Percentiles rank a stretch among this genome's conserved stretches.
These are phyloP conservation scores for Kalanchoe fedtschenkoi DNA, from an alignment of 164 flowering plant genomes.

Conservation along the genomic window DNA sequence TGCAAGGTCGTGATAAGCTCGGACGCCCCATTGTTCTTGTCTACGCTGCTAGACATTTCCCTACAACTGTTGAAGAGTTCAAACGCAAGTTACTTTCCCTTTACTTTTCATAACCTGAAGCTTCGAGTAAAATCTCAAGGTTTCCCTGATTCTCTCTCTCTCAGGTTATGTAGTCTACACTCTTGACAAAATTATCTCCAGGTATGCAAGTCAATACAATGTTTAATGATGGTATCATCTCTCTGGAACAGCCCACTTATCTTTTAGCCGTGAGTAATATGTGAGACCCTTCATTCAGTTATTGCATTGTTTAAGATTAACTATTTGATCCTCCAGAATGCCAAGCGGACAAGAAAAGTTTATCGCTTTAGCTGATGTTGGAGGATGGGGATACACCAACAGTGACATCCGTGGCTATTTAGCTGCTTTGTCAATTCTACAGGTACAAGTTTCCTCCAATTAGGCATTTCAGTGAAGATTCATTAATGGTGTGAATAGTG, in stretches of 20 bases:
- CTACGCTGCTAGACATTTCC: constrained; percentile 43
- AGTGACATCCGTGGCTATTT: constrained; percentile 66
- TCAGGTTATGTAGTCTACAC: constrained; percentile 57
- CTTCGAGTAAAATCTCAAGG: background rate
- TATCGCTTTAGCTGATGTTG: constrained; percentile 45
- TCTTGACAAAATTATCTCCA: constrained; percentile 61
- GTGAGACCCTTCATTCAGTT: background rate
- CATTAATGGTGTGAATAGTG: background rate
- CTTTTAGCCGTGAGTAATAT: too few species aligned
- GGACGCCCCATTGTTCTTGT: constrained; percentile 53
- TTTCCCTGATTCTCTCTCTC: constrained; percentile 6
- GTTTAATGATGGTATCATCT: background rate
- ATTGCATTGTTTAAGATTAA: too few species aligned
- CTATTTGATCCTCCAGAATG: constrained; percentile 34
- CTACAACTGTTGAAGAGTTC: constrained; percentile 50
- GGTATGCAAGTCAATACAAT: constrained; percentile 25
- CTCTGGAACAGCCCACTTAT: too few species aligned
- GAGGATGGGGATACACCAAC: constrained; percentile 79
- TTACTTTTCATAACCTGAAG: background rate
- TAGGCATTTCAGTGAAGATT: background rate
- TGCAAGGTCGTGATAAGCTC: constrained; percentile 65
- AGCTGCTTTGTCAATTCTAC: constrained; percentile 57
- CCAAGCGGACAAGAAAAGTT: constrained; percentile 76
- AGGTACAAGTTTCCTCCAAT: constrained; percentile 33
- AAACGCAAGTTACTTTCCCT: constrained; percentile 40